Base-by-base conservation (phyloP, 768 basidiomycete genomes). In the Epithele typhae region DNA sequence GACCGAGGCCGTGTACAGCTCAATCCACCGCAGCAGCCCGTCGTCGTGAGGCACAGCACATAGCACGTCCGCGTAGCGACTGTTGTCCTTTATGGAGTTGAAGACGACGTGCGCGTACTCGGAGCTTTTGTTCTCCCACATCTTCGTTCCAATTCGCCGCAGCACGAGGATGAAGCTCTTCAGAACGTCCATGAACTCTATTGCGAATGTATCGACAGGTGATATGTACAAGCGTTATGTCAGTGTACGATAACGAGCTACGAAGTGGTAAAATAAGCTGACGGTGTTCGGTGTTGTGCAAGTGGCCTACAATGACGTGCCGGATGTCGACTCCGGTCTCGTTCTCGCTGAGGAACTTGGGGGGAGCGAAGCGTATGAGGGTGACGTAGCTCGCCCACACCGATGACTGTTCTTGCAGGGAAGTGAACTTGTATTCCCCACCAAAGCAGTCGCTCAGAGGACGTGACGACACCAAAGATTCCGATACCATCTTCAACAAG, bases 41-140 rank as follows among this genome's bases (percentile, higher is more conserved):
- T 68, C 70, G 61, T 77, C 52, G 40, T 49, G 49, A 11, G 43
- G 40, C n/a, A 56, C 54, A 8, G 64, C 52, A 44, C 70, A 68
- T 11, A 88, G 53, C 34, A 77, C 63, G 24, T 71, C 62, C 25
- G 68, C 58, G 58, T 78, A 84, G 5, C 72, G 68, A 3, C 70
- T 61, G 61, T 95, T 97, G 59, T 90, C 83, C 61, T 87, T 87
- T 59, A 97, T 77, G 12, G 84, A 77, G 58, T 89, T 90, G 56
- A 95, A 84, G 6, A 92, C 76, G 27, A 86, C 74, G 54, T 82
- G 77, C 3, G 92, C 84, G 58, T 83, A 88, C 56, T 89, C 83
- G 4, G 78, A 70, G 1, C 77, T 76, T 53, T 88, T 83, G 23
- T 74, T 78, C 17, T 70, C 61, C 94, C 95, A 97, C 12, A 92